Base-by-base conservation (phyloP, 176 grass and related monocot species). In the Pontederia crassipes region DNA sequence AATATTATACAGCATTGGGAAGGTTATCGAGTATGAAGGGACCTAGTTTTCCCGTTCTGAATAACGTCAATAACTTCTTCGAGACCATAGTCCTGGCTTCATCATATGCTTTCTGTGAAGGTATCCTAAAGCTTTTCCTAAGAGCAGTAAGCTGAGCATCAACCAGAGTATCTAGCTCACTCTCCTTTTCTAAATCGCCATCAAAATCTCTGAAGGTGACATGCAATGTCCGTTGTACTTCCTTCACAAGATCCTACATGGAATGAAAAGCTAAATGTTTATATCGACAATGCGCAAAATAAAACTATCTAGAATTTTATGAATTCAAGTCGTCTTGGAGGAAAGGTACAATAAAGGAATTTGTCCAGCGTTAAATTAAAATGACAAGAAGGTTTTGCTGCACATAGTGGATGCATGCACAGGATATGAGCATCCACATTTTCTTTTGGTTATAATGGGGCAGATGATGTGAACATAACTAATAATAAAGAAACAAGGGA, bases 21-120 rank as follows among this genome's bases (percentile, higher is more conserved):
- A 96, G 81, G 65, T 86, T 74, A 8, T 96, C 87, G 1, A 90
- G 83, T 73, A 90, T 88, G 66, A 87, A 96, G 14, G 75, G 78
- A 7, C 86, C 86, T 1, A 96, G 75, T 52, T 90, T 96, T 45
- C 92, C 92, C 12, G 82, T 66, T 69, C 86, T 82, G 63, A 96
- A 96, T 49, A 90, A 81, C 50, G 83, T 96, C 13, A 96, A 9
- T 48, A 96, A 59, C 65, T 96, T 96, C 81, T 96, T 85, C 27
- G 81, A 86, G 27, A 76, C 74, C 45, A 78, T 80, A 3, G 72
- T 79, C 0, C 83, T 75, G 10, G 83, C 85, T 57, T 87, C 92
- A 4, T 85, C 81, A 17, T 67, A 79, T 10, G 71, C 75, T 58
- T 85, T 97, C 27, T 88, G 87, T 2, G 77, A 28, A 13, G 50